Base-by-base conservation (phyloP, 192 early-diverging fungal genomes). In the Chytriomyces sp. region DNA sequence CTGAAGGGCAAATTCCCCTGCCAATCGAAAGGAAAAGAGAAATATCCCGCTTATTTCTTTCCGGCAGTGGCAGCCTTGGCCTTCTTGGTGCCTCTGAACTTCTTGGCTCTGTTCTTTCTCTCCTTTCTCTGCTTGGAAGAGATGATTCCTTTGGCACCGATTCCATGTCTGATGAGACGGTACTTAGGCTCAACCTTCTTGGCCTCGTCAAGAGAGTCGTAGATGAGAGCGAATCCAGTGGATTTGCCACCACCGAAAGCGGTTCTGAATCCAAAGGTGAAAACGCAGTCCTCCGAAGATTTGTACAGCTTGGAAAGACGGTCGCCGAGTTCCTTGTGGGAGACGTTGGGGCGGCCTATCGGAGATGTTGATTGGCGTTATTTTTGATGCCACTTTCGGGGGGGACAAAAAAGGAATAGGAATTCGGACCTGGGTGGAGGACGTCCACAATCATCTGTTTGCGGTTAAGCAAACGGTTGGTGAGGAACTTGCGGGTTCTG, bases 151-250 rank as follows among this genome's bases (percentile, higher is more conserved):
- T 84, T 77, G 81, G 89, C 91, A 79, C 84, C 90, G 72, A 93
- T 83, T 72, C 93, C 88, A 72, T 91, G 82, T 67, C 97, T 88
- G 64, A 92, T 89, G 72, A 96, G 91, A 80, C 97, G 91, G 92
- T 94, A 94, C 91, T 98, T 99, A 84, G 97, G 97, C 91, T 99
- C 97, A 82, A 97, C 94, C 92, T 97, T 97, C 93, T 96, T 97
- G 81, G 91, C 91, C 70, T 94, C 86, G 74, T 97, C 95, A 79
- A 96, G 82, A 78, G 90, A 89, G 86, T 97, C 95, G 92, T 98
- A 97, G 89, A 98, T 92, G 80, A 97, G 88, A 64, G 91, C 96
- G 82, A 97, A 98, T 68, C 96, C 96, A 79, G 94, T 96, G 48
- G 94, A 92, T 84, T 93, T 92, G 85, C 96, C 96, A 80, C 97